Percentiles rank a stretch among this genome's conserved stretches.
These are phyloP conservation scores for Hirschioporus abietinus DNA, from an alignment of 768 basidiomycete genomes.

Conservation along the genomic window DNA sequence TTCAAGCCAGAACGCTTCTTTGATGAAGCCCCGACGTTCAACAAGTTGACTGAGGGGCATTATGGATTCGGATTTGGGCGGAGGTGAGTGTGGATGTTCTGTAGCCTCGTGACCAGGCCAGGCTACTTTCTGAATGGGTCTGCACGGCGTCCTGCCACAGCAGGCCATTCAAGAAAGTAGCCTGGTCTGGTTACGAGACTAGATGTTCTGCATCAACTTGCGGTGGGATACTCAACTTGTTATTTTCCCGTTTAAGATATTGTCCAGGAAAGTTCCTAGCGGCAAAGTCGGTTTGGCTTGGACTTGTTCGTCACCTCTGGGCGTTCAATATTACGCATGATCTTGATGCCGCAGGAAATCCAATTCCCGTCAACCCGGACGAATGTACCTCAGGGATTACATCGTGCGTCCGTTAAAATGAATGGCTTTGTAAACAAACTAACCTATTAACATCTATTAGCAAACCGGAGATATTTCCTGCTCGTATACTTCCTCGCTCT, in stretches of 20 bases:
- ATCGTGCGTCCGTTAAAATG: slow-evolving; percentile 5
- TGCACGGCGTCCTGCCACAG: too few species aligned
- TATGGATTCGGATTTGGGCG: slow-evolving; percentile 12
- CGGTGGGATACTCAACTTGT: too few species aligned
- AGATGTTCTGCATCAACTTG: too few species aligned
- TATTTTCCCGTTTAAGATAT: neutral
- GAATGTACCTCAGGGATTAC: slow-evolving; percentile 10
- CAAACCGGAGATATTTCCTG: neutral
- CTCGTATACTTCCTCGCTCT: neutral
- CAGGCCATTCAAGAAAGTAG: too few species aligned
- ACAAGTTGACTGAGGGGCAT: slow-evolving; percentile 10
- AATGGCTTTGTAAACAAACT: neutral
- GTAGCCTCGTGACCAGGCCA: neutral
- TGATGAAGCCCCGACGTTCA: neutral
- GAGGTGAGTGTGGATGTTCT: neutral
- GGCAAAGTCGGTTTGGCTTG: slow-evolving; percentile 11
- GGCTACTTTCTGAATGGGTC: too few species aligned
- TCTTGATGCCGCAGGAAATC: neutral
- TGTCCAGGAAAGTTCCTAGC: slow-evolving; percentile 11
- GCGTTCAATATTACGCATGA: slow-evolving; percentile 8
- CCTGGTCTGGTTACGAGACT: too few species aligned
- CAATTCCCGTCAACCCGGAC: slow-evolving; percentile 10
- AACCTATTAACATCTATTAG: neutral
- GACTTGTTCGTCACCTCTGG: slow-evolving; percentile 8
- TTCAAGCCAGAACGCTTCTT: slow-evolving; percentile 13